phyloP scores from a whole-genome alignment of 2,329 filamentous ascomycete species.

The Mycosphaerelloides madeirae region DNA sequence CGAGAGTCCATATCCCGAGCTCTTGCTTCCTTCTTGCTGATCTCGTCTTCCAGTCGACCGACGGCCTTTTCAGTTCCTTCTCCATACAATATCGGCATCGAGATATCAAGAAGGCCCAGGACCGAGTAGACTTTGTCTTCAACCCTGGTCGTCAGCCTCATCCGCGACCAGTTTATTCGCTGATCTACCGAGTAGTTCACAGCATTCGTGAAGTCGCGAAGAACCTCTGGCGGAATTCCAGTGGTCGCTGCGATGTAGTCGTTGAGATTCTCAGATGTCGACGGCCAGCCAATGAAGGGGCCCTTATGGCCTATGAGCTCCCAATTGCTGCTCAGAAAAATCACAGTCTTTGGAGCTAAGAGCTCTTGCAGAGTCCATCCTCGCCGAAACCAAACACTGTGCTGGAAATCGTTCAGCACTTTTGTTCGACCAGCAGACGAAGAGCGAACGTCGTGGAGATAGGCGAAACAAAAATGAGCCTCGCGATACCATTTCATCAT shows the following conservation, averaged over 20 bases:
- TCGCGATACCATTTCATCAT: constrained; percentile 18
- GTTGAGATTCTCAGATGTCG: neutral
- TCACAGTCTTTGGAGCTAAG: constrained; percentile 7
- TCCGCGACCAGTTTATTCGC: constrained; percentile 9
- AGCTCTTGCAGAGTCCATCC: constrained; percentile 9
- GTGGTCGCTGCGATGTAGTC: constrained; percentile 7
- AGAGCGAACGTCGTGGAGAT: constrained; percentile 7
- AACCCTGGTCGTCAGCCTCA: constrained; percentile 3
- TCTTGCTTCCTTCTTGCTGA: neutral
- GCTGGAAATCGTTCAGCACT: neutral
- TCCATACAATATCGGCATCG: neutral
- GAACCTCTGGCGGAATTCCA: constrained; percentile 6
- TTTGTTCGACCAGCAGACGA: neutral
- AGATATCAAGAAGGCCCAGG: constrained; percentile 14
- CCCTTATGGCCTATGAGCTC: constrained; percentile 13
- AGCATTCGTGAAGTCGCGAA: constrained; percentile 8
- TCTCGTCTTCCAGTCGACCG: neutral
- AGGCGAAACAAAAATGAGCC: constrained; percentile 15
- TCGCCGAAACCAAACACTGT: constrained; percentile 5
- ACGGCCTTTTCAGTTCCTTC: neutral
- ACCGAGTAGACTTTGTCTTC: constrained; percentile 18
- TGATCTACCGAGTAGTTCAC: neutral
- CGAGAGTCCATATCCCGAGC: no score
- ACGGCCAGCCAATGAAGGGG: neutral
- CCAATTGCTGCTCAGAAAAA: constrained; percentile 8